Evolutionary conservation across 495 filamentous ascomycete genomes (phyloP), one percentile per base, ranked within the genome.

Genomic region (Annulohypoxylon maeteangense): DNA sequence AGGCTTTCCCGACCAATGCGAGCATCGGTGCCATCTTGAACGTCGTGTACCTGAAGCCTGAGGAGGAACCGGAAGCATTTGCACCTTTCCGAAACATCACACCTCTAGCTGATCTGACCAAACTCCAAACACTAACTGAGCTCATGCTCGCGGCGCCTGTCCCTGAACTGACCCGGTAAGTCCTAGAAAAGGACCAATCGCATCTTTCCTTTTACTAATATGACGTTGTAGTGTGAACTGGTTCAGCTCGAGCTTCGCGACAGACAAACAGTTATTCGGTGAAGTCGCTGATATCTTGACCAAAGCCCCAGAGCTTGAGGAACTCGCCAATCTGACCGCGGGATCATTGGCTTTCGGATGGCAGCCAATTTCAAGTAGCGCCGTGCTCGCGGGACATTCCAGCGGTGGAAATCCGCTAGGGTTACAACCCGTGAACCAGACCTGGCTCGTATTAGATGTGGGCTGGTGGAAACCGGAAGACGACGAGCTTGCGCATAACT

Each of bases 261-360:
- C 45, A 7, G 69, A 72, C 51, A 74, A 65, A 47, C 51, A 65
- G 5, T 23, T 70, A 16, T 71, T 75, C 51, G 53, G 54, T 20
- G 42, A 31, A n/a, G 64, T 71, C 3, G 57, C 60, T 29, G 34
- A 69, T 25, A 63, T 75, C 51, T 44, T 77, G 14, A 59, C 69
- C 23, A 62, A 68, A 38, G 62, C 65, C n/a, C 64, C 72, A 23
- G 72, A 77, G 60, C 32, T 77, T 20, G 66, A 66, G n/a, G 16
- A 62, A 31, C 54, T 75, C 44, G 61, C 40, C 48, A 70, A 54
- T 50, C 44, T 75, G 34, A 75, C 72, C 25, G 70, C 70, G 16
- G 69, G 65, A 44, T 72, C 75, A 25, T 23, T 78, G n/a, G 76
- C 70, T 7, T 76, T 75, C 53, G 68, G 67, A 36, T 74, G 73